These are phyloP conservation scores for Dictyostelium citrinum DNA, from an alignment of 78 protist species.

Conservation along the genomic window DNA sequence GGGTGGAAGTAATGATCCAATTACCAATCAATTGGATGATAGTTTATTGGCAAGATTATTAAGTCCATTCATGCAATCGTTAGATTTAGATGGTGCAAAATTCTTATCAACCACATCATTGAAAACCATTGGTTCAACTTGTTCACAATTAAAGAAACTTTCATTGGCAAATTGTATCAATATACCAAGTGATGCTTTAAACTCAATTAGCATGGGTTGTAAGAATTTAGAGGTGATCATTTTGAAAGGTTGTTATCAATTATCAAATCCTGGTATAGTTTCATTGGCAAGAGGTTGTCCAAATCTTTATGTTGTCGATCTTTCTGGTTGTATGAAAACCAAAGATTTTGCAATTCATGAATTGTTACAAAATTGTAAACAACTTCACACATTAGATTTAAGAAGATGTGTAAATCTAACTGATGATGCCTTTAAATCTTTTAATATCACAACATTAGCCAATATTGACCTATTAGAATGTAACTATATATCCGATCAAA, in stretches of 20 bases:
- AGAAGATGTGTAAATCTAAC: slow-evolving; percentile 46
- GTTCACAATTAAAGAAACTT: slow-evolving; percentile 4
- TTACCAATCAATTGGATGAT: slow-evolving; percentile 40
- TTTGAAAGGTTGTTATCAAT: slow-evolving; percentile 35
- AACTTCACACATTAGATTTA: slow-evolving; percentile 50
- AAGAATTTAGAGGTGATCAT: neutral
- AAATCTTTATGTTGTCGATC: slow-evolving; percentile 27
- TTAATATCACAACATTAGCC: neutral
- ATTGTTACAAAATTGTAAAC: slow-evolving; percentile 3
- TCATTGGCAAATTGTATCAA: slow-evolving; percentile 42
- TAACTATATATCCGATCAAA: slow-evolving; percentile 6
- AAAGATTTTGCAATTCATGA: slow-evolving; percentile 55
- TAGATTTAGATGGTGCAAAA: slow-evolving; percentile 61
- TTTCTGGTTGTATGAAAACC: slow-evolving; percentile 55
- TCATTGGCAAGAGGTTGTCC: slow-evolving; percentile 41
- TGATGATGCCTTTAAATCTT: slow-evolving; percentile 57
- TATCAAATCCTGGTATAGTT: slow-evolving; percentile 17
- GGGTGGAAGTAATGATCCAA: neutral
- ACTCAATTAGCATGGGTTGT: slow-evolving; percentile 17
- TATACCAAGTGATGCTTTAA: slow-evolving; percentile 18
- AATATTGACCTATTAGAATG: slow-evolving; percentile 56
- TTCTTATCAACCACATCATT: neutral
- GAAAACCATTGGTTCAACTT: slow-evolving; percentile 6
- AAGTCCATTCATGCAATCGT: neutral
- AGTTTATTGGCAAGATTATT: neutral